Conservation (phyloP, 768 basidiomycete species). For the Pleurotus tuoliensis region DNA sequence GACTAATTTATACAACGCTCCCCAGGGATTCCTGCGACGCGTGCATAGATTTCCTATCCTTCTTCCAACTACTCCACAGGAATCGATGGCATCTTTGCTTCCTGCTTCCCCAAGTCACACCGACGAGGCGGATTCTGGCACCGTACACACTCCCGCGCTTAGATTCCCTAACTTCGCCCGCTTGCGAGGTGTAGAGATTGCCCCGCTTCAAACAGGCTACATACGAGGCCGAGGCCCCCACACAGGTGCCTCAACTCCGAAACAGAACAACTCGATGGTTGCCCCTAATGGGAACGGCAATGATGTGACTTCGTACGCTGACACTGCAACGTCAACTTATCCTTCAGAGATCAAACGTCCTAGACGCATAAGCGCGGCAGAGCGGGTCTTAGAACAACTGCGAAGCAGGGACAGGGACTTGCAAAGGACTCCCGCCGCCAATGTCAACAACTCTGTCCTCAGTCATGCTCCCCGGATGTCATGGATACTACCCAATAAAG, state of each 20-base stretch:
- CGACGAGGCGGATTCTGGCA: not conserved
- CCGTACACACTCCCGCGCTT: not conserved
- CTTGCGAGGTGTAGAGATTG: not conserved
- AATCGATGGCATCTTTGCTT: conserved; percentile 17
- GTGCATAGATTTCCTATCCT: conserved; percentile 92
- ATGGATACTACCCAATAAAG: conserved; percentile 30
- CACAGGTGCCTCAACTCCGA: not conserved
- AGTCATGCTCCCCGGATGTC: conserved; percentile 37
- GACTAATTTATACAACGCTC: not conserved
- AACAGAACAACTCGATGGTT: not conserved
- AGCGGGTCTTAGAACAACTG: conserved; percentile 64
- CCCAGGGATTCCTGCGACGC: conserved; percentile 83
- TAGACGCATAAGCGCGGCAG: conserved; percentile 61
- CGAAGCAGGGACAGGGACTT: conserved; percentile 40
- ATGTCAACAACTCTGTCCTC: conserved; percentile 26
- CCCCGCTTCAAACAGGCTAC: not conserved
- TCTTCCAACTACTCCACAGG: conserved; percentile 29
- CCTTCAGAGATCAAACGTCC: conserved; percentile 29
- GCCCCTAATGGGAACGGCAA: not conserved
- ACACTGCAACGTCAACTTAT: conserved; percentile 14
- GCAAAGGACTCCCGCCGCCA: conserved; percentile 25
- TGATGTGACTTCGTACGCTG: not conserved
- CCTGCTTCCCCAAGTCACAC: conserved; percentile 3
- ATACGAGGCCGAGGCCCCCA: not conserved
- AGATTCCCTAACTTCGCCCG: conserved; percentile 2